phyloP scores from a whole-genome alignment of 1,284 basidiomycete species.

The Apiotrichum laibachii region DNA sequence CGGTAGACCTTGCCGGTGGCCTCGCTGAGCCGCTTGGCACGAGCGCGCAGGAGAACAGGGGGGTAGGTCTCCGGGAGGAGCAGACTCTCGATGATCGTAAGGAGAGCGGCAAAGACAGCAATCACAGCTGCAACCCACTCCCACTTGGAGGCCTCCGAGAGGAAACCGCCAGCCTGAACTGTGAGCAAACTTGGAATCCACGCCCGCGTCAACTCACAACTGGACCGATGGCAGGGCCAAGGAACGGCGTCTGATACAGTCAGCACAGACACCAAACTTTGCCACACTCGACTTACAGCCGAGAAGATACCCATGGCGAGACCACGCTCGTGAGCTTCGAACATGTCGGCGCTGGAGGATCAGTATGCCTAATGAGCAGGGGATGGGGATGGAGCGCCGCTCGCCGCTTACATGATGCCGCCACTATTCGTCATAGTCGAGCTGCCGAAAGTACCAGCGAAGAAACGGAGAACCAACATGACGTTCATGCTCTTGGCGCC shows the following conservation, averaged over 20 bases:
- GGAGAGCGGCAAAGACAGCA: conserved; percentile 53
- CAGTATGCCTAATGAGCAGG: too few relatives aligned
- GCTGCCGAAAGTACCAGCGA: conserved; percentile 51
- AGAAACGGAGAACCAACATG: conserved; percentile 53
- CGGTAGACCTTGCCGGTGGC: conserved; percentile 49
- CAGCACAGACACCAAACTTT: too few relatives aligned
- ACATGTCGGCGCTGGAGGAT: conserved; percentile 52
- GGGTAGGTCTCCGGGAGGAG: conserved; percentile 53
- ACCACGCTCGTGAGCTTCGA: conserved; percentile 47
- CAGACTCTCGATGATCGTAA: conserved; percentile 39
- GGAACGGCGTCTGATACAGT: conserved; percentile 39
- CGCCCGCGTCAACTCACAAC: conserved; percentile 43
- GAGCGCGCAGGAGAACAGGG: conserved; percentile 48
- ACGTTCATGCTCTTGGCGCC: conserved; percentile 49
- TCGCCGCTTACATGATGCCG: too few relatives aligned
- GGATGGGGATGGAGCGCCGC: too few relatives aligned
- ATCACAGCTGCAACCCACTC: conserved; percentile 64
- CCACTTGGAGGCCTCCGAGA: conserved; percentile 47
- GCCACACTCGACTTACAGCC: background rate
- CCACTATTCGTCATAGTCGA: conserved; percentile 52
- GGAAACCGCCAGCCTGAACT: conserved; percentile 50
- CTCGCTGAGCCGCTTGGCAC: conserved; percentile 45
- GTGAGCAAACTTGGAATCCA: conserved; percentile 32
- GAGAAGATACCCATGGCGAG: conserved; percentile 54
- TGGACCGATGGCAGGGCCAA: conserved; percentile 52